A percentile compares a stretch with the other conserved stretches of the same genome.
Evolutionary conservation across 352 stramenopile genomes (phyloP).

Genomic region (Phytopythium helicoides): DNA sequence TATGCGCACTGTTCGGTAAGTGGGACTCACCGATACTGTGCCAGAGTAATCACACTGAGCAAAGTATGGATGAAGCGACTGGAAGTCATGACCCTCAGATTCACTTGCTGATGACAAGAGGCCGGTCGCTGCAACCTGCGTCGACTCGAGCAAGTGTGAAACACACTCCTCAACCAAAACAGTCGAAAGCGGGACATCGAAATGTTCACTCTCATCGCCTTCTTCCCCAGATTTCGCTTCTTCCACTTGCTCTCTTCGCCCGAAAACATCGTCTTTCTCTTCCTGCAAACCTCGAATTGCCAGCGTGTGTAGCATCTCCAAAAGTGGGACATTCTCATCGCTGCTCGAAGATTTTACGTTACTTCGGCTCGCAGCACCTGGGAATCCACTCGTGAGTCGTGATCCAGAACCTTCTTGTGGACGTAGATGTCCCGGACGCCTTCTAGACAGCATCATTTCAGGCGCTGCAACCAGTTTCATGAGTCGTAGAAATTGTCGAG

Average conservation of each 20-base stretch:
- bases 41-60: conserved; percentile 77
- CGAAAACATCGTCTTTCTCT: not conserved
- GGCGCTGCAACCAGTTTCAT: conserved; percentile 81
- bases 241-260: not conserved
- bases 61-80: conserved; percentile 87
- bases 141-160: conserved; percentile 82
- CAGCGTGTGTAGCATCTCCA: conserved; percentile 4
- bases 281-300: conserved; percentile 3
- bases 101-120: not conserved
- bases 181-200: conserved; percentile 43
- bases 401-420: not conserved
- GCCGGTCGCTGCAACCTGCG: conserved; percentile 41
- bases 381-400: not conserved
- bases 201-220: conserved; percentile 9
- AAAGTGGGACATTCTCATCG: conserved; percentile 1
- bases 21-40: conserved; percentile 44
- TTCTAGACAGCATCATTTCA: conserved; percentile 56
- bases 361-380: not conserved
- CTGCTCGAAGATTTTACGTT: not conserved
- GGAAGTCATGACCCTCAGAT: conserved; percentile 45
- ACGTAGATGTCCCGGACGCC: not conserved
- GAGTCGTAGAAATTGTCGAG: conserved; percentile 74
- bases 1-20: conserved; percentile 63
- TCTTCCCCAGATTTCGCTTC: conserved; percentile 14
- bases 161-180: conserved; percentile 85